These are phyloP conservation scores for Eimeria falciformis DNA, from an alignment of 169 alveolate genomes.

Conservation along the genomic window DNA sequence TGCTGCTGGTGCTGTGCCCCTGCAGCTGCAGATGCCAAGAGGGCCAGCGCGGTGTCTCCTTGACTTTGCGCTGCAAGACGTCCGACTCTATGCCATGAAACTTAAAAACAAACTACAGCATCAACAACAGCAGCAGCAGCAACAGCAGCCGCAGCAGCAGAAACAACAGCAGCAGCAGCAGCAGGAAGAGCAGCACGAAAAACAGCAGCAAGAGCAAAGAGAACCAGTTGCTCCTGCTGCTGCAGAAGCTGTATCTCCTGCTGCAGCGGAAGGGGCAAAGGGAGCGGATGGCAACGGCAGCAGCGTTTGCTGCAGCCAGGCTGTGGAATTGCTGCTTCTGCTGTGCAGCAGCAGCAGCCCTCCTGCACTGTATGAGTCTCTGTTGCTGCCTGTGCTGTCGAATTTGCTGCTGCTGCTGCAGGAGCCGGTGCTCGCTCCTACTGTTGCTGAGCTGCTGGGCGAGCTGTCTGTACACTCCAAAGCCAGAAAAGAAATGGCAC, in stretches of 20 bases:
- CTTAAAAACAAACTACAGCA: not conserved
- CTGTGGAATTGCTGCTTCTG: not conserved
- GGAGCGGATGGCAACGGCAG: not conserved
- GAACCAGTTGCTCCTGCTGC: too few relatives aligned
- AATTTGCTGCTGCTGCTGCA: constrained; percentile 11
- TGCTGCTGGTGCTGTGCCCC: not conserved
- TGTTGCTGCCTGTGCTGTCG: not conserved
- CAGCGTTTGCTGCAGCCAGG: not conserved
- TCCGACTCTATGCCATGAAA: not conserved
- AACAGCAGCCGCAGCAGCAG: constrained; percentile 5
- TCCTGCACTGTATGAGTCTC: not conserved
- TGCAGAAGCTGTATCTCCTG: too few relatives aligned
- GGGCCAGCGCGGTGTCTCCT: constrained; percentile 1
- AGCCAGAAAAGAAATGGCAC: not conserved
- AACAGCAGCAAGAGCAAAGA: too few relatives aligned
- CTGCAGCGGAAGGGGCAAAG: not conserved
- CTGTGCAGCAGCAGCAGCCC: constrained; percentile 41
- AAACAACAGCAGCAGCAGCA: not conserved
- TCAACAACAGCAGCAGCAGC: not conserved
- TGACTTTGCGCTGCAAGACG: not conserved
- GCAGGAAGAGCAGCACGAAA: not conserved
- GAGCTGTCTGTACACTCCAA: constrained; percentile 21
- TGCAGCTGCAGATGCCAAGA: not conserved
- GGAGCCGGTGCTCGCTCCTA: not conserved
- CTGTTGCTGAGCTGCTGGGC: not conserved